Evolutionary conservation across 805 yeast genomes (phyloP).

Genomic region (Candida coleopterorum): DNA sequence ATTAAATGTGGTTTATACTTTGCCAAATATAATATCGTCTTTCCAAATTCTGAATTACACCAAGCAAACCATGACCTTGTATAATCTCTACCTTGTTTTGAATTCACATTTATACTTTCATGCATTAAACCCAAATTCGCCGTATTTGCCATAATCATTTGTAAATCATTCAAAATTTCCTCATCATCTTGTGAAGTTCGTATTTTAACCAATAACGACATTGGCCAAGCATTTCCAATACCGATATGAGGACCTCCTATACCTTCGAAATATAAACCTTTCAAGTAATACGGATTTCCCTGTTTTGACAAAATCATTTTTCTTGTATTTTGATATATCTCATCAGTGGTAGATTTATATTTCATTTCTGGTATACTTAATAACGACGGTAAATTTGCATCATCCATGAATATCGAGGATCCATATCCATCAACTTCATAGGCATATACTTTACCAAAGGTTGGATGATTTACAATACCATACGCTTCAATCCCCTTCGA

Average conservation of each 20-base stretch:
- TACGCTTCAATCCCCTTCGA: constrained; percentile 52
- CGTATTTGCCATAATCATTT: constrained; percentile 54
- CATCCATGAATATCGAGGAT: constrained; percentile 72
- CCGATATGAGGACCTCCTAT: constrained; percentile 93
- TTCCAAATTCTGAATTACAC: constrained; percentile 90
- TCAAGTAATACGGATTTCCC: constrained; percentile 76
- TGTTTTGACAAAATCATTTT: constrained; percentile 61
- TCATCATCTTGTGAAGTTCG: constrained; percentile 69
- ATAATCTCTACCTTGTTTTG: constrained; percentile 41
- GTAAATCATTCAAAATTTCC: constrained; percentile 53
- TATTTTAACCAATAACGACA: constrained; percentile 72
- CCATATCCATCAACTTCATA: constrained; percentile 90
- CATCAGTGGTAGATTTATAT: constrained; percentile 45
- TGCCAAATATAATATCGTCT: constrained; percentile 75
- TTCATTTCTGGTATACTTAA: constrained; percentile 80
- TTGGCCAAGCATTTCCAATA: constrained; percentile 80
- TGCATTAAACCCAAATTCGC: constrained; percentile 79
- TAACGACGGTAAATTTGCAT: constrained; percentile 83
- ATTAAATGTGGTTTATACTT: constrained; percentile 67
- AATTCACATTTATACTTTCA: constrained; percentile 69
- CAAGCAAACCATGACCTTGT: constrained; percentile 93
- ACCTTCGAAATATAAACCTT: constrained; percentile 63
- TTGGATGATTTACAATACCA: constrained; percentile 65
- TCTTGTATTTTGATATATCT: constrained; percentile 72
- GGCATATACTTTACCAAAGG: constrained; percentile 74